These are phyloP conservation scores for Neonectria magnoliae DNA, from an alignment of 2,329 filamentous ascomycete species.

Conservation along the genomic window DNA sequence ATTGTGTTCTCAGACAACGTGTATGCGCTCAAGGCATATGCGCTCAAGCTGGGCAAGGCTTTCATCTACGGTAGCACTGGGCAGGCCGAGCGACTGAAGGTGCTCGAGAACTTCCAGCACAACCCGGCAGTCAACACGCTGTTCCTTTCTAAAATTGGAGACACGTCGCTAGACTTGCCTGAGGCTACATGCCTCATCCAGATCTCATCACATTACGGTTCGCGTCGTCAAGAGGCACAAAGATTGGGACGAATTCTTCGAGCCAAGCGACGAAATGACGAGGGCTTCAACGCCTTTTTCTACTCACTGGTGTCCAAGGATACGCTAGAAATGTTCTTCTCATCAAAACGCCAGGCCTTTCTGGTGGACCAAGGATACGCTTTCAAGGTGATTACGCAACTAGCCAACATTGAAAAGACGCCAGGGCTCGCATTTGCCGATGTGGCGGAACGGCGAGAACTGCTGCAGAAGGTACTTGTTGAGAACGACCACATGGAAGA, in stretches of 20 bases:
- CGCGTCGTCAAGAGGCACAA: constrained; percentile 95
- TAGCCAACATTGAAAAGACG: constrained; percentile 89
- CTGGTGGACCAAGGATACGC: constrained; percentile 98
- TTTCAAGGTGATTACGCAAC: constrained; percentile 97
- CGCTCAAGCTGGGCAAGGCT: constrained; percentile 82
- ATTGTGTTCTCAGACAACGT: constrained; percentile 99
- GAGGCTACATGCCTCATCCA: constrained; percentile 98
- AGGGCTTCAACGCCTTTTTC: constrained; percentile 99
- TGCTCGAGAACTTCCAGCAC: constrained; percentile 94
- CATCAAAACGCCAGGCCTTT: constrained; percentile 95
- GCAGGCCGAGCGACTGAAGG: constrained; percentile 84
- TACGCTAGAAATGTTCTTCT: constrained; percentile 98
- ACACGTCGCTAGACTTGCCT: constrained; percentile 96
- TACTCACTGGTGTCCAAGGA: constrained; percentile 98
- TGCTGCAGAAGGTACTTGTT: constrained; percentile 88
- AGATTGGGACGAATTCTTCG: constrained; percentile 91
- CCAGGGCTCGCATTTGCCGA: constrained; percentile 83
- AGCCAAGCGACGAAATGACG: constrained; percentile 95
- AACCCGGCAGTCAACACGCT: constrained; percentile 91
- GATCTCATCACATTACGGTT: constrained; percentile 97
- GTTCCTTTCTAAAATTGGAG: constrained; percentile 96
- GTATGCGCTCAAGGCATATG: constrained; percentile 88
- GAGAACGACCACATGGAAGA: constrained; percentile 82
- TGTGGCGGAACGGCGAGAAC: constrained; percentile 81
- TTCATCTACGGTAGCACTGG: constrained; percentile 92